These are phyloP conservation scores for Dryas integrifolia DNA, from an alignment of 331 rosid species.

Conservation along the genomic window DNA sequence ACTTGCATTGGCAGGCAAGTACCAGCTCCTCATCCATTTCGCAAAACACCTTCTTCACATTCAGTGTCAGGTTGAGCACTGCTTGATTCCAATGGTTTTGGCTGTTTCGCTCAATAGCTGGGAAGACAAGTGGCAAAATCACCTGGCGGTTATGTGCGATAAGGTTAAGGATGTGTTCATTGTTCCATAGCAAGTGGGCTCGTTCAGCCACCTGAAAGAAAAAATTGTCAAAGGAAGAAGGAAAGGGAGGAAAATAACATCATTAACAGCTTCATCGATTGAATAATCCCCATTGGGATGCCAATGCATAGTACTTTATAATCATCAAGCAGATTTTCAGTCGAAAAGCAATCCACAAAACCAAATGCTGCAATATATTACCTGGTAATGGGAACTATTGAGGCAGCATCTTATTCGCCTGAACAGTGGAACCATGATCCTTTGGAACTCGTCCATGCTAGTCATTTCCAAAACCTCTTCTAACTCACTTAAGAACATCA, in stretches of 20 bases:
- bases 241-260: not conserved
- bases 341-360: not conserved
- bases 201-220: slow-evolving; percentile 78
- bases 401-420: slow-evolving; percentile 71
- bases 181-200: slow-evolving; percentile 95
- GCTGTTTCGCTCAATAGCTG: slow-evolving; percentile 75
- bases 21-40: slow-evolving; percentile 93
- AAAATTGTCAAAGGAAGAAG: slow-evolving; percentile 6
- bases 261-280: not conserved
- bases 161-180: slow-evolving; percentile 78
- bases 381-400: slow-evolving; percentile 95
- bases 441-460: slow-evolving; percentile 80
- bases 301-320: not conserved
- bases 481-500: slow-evolving; percentile 91
- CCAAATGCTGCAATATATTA: slow-evolving; percentile 18
- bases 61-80: slow-evolving; percentile 82
- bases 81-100: slow-evolving; percentile 93
- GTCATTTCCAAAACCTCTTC: slow-evolving; percentile 95
- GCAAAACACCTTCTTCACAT: slow-evolving; percentile 62
- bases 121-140: slow-evolving; percentile 76
- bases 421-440: slow-evolving; percentile 76
- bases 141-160: slow-evolving; percentile 71
- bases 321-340: slow-evolving; percentile 4
- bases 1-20: slow-evolving; percentile 63
- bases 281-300: not conserved